Percentiles rank a stretch among this genome's conserved stretches.
Evolutionary conservation across 116 monocot species (phyloP).

Genomic region (Posidonia oceanica): DNA sequence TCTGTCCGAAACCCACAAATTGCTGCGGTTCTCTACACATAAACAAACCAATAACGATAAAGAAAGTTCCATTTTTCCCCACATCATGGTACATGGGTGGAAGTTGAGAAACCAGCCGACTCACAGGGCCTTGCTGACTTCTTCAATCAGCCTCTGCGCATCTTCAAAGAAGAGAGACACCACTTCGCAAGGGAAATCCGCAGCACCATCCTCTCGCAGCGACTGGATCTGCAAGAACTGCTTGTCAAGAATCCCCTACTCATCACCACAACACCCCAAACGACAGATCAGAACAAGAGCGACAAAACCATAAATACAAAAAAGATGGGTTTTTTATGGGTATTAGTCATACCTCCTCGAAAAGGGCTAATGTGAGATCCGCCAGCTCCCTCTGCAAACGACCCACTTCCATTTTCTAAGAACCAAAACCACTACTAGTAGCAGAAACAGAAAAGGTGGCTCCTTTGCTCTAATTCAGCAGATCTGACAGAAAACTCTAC

Average conservation of each 20-base stretch:
- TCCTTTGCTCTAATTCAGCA: too few species aligned
- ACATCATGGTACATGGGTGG: too few species aligned
- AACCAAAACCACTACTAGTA: background rate
- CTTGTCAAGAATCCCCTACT: conserved; percentile 34
- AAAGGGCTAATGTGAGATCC: conserved; percentile 11
- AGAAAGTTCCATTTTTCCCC: too few species aligned
- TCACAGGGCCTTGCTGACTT: conserved; percentile 31
- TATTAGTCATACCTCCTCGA: conserved; percentile 8
- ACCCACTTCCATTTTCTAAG: conserved; percentile 14
- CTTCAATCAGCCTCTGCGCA: conserved; percentile 26
- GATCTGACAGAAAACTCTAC: too few species aligned
- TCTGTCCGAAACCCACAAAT: conserved; percentile 18
- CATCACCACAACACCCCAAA: background rate
- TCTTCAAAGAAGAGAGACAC: conserved; percentile 41
- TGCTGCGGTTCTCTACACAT: conserved; percentile 2
- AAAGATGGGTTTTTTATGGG: background rate
- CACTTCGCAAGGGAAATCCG: conserved; percentile 35
- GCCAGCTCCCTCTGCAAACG: conserved; percentile 10
- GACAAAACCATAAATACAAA: background rate
- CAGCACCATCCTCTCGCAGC: conserved; percentile 37
- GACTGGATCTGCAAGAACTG: conserved; percentile 42
- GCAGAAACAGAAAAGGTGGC: background rate
- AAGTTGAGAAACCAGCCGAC: background rate
- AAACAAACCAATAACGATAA: background rate
- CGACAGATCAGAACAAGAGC: background rate